Conservation (phyloP, 2,329 filamentous ascomycete genomes). For the Colletotrichum sp. region DNA sequence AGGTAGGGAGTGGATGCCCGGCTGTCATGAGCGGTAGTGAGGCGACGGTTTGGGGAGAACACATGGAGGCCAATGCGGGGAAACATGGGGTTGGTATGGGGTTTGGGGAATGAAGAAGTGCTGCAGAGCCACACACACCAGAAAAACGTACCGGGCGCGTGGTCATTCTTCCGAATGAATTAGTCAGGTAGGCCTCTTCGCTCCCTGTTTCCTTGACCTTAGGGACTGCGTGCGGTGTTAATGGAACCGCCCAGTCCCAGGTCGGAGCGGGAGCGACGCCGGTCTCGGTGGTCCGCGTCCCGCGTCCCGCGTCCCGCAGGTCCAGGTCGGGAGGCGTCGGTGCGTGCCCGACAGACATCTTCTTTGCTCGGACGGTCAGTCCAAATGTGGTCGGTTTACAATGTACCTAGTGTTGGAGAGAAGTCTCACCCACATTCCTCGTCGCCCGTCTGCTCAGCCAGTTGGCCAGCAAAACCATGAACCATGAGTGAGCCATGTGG, state of each 20-base stretch:
- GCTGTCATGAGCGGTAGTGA: conserved; percentile 2
- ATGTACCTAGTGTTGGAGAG: not conserved
- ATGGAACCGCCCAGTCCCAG: not conserved
- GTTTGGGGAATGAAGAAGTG: not conserved
- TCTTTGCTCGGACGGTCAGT: not conserved
- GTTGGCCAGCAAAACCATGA: not conserved
- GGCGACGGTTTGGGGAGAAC: not conserved
- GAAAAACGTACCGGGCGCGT: not conserved
- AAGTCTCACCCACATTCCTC: not conserved
- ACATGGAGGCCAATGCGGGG: not conserved
- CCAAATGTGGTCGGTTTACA: not conserved
- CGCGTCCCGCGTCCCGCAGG: not conserved
- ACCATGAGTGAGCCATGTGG: not conserved
- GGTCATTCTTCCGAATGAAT: not conserved
- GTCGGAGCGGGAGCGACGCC: not conserved
- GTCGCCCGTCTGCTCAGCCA: not conserved
- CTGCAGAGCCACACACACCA: not conserved
- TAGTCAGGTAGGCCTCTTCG: not conserved
- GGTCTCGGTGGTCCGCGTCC: not conserved
- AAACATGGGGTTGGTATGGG: not conserved
- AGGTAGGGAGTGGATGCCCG: not conserved
- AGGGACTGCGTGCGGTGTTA: not conserved
- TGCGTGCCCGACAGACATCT: not conserved
- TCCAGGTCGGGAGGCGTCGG: not conserved
- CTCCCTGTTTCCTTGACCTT: not conserved